These are phyloP conservation scores for Ogataea nakhonphanomensis DNA, from an alignment of 805 yeast genomes.

Conservation along the genomic window DNA sequence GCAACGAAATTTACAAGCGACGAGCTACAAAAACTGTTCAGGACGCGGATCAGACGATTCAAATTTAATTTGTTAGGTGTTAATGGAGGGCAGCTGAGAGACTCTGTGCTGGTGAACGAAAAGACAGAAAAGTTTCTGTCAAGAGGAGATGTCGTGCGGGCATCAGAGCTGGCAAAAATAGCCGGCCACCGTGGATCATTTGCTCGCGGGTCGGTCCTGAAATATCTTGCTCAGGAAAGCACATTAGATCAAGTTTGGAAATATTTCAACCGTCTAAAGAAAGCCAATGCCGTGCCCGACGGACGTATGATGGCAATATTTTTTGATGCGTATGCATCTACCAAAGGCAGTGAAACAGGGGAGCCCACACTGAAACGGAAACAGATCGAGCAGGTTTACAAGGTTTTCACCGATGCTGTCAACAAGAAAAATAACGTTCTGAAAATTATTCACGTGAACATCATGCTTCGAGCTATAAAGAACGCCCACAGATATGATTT, in stretches of 20 bases:
- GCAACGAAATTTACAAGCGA: slow-evolving; percentile 24
- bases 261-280: slow-evolving; percentile 51
- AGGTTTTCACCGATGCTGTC: slow-evolving; percentile 32
- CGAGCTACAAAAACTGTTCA: slow-evolving; percentile 26
- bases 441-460: slow-evolving; percentile 42
- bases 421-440: slow-evolving; percentile 26
- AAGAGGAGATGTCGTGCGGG: slow-evolving; percentile 49
- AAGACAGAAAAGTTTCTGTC: slow-evolving; percentile 52
- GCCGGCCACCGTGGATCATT: slow-evolving; percentile 45
- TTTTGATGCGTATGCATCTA: slow-evolving; percentile 42
- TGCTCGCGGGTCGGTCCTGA: slow-evolving; percentile 60
- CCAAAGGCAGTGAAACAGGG: slow-evolving; percentile 10
- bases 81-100: slow-evolving; percentile 52
- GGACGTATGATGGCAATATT: slow-evolving; percentile 45
- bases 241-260: slow-evolving; percentile 48
- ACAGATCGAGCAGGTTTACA: slow-evolving; percentile 34
- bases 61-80: slow-evolving; percentile 57
- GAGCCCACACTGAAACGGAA: slow-evolving; percentile 27
- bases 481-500: slow-evolving; percentile 37
- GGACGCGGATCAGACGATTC: slow-evolving; percentile 38
- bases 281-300: slow-evolving; percentile 56
- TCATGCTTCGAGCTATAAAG: slow-evolving; percentile 43
- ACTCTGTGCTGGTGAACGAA: slow-evolving; percentile 52
- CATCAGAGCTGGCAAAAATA: slow-evolving; percentile 31
- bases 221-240: slow-evolving; percentile 43